These are phyloP conservation scores for Phytophthora sojae DNA, from an alignment of 352 stramenopile species.

Conservation along the genomic window DNA sequence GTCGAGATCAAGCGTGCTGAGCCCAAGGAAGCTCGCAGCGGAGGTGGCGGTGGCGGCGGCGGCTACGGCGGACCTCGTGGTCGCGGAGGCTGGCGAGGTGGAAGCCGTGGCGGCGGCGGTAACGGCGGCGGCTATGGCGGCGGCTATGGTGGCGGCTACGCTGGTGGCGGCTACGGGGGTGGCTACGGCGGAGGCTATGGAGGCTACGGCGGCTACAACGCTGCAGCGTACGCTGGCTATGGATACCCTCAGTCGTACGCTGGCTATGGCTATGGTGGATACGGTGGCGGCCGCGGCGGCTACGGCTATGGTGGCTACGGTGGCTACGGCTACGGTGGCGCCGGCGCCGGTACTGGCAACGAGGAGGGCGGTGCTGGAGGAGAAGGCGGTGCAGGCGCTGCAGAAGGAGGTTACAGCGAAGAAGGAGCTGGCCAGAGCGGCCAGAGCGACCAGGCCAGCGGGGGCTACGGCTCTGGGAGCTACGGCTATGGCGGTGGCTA, in stretches of 20 bases:
- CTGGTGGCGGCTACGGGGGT: slow-evolving; percentile 32
- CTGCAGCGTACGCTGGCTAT: slow-evolving; percentile 31
- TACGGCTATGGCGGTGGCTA: slow-evolving; percentile 60
- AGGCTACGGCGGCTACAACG: slow-evolving; percentile 44
- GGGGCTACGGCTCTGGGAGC: slow-evolving; percentile 4
- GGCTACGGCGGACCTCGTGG: slow-evolving; percentile 42
- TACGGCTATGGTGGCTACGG: slow-evolving; percentile 56
- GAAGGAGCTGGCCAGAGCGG: slow-evolving; percentile 33
- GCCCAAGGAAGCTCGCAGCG: slow-evolving; percentile 72
- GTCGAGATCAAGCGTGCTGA: slow-evolving; percentile 92
- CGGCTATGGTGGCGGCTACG: slow-evolving; percentile 40
- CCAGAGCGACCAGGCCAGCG: slow-evolving; percentile 11
- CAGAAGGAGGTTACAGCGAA: slow-evolving; percentile 44
- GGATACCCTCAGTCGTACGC: slow-evolving; percentile 49
- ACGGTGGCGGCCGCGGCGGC: slow-evolving; percentile 54
- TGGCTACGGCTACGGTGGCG: slow-evolving; percentile 28
- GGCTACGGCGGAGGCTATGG: slow-evolving; percentile 46
- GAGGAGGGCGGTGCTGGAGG: slow-evolving; percentile 23
- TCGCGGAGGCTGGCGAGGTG: slow-evolving; percentile 32
- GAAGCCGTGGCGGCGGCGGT: slow-evolving; percentile 36
- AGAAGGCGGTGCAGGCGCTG: slow-evolving; percentile 42
- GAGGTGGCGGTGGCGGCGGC: slow-evolving; percentile 42
- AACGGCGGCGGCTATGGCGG: slow-evolving; percentile 38
- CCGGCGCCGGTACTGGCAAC: slow-evolving; percentile 34
- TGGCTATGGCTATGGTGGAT: slow-evolving; percentile 54